Conservation (phyloP, 2,329 filamentous ascomycete genomes). For the Sporothrix variecibatus region DNA sequence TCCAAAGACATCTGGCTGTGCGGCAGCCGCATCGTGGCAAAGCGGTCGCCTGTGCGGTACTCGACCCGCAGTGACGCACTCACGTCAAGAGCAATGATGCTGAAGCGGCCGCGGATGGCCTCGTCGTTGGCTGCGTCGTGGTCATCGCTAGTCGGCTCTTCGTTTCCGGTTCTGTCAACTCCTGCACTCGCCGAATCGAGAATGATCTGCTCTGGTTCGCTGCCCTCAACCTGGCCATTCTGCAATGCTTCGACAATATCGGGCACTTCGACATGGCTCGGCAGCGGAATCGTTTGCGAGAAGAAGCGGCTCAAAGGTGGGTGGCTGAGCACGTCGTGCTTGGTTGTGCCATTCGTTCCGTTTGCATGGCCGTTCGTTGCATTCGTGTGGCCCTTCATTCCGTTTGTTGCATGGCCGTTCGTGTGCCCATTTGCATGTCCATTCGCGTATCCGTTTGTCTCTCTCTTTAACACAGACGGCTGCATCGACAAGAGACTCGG, state of each 20-base stretch:
- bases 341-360: not conserved
- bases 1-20: not conserved
- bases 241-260: slow-evolving; percentile 56
- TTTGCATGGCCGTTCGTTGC: not conserved
- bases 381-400: not conserved
- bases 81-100: slow-evolving; percentile 70
- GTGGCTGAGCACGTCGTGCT: slow-evolving; percentile 19
- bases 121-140: slow-evolving; percentile 15
- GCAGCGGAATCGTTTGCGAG: slow-evolving; percentile 48
- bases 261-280: slow-evolving; percentile 50
- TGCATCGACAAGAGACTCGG: slow-evolving; percentile 39
- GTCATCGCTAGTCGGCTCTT: not conserved
- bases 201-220: slow-evolving; percentile 51
- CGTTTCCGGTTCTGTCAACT: slow-evolving; percentile 32
- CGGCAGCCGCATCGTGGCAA: slow-evolving; percentile 39
- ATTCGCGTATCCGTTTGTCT: not conserved
- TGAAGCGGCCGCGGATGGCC: slow-evolving; percentile 61
- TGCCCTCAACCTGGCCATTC: slow-evolving; percentile 14
- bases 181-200: slow-evolving; percentile 62
- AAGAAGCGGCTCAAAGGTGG: slow-evolving; percentile 38
- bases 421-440: not conserved
- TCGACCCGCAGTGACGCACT: slow-evolving; percentile 58
- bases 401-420: not conserved
- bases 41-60: slow-evolving; percentile 54
- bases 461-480: not conserved